Base-by-base conservation (phyloP, 352 stramenopile species). In the Achlya hypogyna region DNA sequence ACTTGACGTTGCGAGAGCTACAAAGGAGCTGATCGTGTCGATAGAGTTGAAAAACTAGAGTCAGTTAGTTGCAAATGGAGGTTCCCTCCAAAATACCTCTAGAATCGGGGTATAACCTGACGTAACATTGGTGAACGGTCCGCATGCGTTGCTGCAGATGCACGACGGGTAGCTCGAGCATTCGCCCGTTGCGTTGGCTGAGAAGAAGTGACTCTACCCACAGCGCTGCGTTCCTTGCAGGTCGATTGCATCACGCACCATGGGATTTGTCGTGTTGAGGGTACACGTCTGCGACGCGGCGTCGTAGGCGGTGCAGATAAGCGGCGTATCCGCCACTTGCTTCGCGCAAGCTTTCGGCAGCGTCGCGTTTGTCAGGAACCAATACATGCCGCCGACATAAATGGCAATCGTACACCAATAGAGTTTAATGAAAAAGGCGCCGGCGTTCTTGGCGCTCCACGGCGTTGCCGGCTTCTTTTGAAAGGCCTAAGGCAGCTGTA, bases 381-480 rank as follows among this genome's bases (percentile, higher is more conserved):
- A 91, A 28, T 87, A 81, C 5, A 78, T 78, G 66, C 85, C 86
- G 0, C 25, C 35, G 32, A 91, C 64, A 45, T 83, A 89, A 56
- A 93, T 79, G 29, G 75, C 40, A 20, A 89, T 74, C 0, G 83
- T 88, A 52, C 78, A 83, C 59, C 88, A 87, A 74, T 88, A 94
- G 53, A 92, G 89, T 72, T 94, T 94, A 72, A 94, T 86, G 72
- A 94, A 94, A 51, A 92, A 94, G 67, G 72, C 86, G 22, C 81
- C 85, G 0, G 82, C 83, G 53, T 89, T 82, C 49, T 87, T 90
- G 6, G 84, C 84, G 29, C 73, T 85, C 83, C 82, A 91, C 2
- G 80, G 83, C 29, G 62, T 87, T 10, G 71, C 74, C 16, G 85
- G 80, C 38, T 94, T 94, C 62, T 82, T 86, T 60, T 91, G 81